phyloP scores from a whole-genome alignment of 805 yeast species.

The Kodamaea leandrae region DNA sequence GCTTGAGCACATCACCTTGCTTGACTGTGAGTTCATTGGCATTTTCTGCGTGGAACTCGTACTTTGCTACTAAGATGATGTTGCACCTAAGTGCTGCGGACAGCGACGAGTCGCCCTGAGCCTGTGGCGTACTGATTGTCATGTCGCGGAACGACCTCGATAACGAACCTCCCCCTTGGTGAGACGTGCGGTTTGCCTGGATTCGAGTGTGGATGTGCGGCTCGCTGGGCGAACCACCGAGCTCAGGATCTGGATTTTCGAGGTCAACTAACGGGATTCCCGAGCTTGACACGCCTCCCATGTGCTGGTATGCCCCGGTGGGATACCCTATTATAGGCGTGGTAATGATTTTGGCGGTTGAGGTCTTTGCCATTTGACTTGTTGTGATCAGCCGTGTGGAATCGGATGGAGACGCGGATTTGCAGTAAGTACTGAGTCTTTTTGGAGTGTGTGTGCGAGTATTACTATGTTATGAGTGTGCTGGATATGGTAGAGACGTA shows the following conservation, averaged over 20 bases:
- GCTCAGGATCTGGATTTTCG: constrained; percentile 1
- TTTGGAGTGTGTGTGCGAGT: no score
- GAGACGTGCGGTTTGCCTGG: no score
- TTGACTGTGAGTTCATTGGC: constrained; percentile 43
- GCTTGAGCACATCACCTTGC: constrained; percentile 52
- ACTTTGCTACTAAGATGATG: constrained; percentile 46
- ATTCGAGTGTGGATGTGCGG: not conserved
- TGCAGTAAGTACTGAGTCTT: no score
- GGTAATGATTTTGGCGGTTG: constrained; percentile 10
- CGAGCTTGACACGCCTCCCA: not conserved
- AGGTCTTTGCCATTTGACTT: constrained; percentile 7
- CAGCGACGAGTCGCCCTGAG: not conserved
- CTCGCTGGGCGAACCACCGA: not conserved
- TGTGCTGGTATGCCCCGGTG: constrained; percentile 2
- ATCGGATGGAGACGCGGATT: no score
- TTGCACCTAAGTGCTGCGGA: constrained; percentile 22
- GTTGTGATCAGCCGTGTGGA: constrained; percentile 4
- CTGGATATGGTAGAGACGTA: no score
- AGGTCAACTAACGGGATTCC: constrained; percentile 4
- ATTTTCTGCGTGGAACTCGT: constrained; percentile 43
- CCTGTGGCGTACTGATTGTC: constrained; percentile 8
- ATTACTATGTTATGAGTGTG: no score
- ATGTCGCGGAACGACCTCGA: constrained; percentile 5
- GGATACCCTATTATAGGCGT: constrained; percentile 9
- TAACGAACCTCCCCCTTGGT: not conserved